Conservation (phyloP, 2,329 filamentous ascomycete species). For the Xylaria multiplex region DNA sequence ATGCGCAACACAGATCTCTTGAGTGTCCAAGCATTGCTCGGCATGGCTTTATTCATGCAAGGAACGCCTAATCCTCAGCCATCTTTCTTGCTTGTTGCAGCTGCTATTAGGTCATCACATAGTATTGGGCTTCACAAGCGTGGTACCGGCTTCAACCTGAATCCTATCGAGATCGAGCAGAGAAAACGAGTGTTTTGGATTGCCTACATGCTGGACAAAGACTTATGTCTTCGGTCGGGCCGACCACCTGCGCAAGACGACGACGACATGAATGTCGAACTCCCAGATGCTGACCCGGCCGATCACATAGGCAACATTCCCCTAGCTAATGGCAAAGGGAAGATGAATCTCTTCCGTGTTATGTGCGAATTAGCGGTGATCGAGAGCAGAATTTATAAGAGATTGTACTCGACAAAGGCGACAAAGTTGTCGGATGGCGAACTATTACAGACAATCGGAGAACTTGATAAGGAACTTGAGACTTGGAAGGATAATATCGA, state of each 20-base stretch:
- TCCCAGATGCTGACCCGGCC: constrained; percentile 87
- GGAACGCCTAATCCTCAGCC: constrained; percentile 97
- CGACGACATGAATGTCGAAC: constrained; percentile 90
- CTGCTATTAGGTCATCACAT: constrained; percentile 89
- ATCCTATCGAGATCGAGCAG: constrained; percentile 93
- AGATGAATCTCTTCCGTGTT: constrained; percentile 92
- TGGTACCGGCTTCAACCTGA: constrained; percentile 91
- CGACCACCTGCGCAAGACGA: constrained; percentile 71
- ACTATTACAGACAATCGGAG: constrained; percentile 92
- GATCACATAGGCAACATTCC: constrained; percentile 97
- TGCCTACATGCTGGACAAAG: constrained; percentile 72
- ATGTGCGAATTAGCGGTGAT: constrained; percentile 94
- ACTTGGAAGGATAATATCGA: constrained; percentile 97
- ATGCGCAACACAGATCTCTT: constrained; percentile 96
- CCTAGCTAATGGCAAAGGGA: constrained; percentile 85
- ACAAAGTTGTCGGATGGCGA: constrained; percentile 92
- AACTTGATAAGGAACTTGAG: constrained; percentile 88
- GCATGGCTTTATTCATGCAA: constrained; percentile 94
- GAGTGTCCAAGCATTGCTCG: constrained; percentile 91
- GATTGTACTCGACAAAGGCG: constrained; percentile 90
- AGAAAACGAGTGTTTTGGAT: constrained; percentile 75
- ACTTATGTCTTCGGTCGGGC: constrained; percentile 68
- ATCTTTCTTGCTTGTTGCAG: constrained; percentile 88
- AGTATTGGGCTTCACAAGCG: constrained; percentile 96
- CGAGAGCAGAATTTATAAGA: constrained; percentile 92